Evolutionary conservation across 1,284 basidiomycete species (phyloP).

Genomic region (Dichomitus squalens): DNA sequence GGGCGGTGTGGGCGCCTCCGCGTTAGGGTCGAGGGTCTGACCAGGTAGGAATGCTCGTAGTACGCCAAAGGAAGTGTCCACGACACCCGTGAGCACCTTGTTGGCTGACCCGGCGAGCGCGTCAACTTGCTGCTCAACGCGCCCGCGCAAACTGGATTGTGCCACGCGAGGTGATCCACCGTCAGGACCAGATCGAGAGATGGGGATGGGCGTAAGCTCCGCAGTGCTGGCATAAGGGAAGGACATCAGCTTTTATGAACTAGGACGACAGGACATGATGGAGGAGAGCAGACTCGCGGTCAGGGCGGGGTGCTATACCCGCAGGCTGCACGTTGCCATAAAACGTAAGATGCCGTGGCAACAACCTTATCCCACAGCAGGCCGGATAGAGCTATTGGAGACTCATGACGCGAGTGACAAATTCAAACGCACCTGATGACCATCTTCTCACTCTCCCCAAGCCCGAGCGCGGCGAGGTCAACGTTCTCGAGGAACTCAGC

Average conservation of each 20-base stretch:
- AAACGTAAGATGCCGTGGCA: background rate
- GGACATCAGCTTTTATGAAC: constrained; percentile 5
- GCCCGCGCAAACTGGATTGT: constrained; percentile 61
- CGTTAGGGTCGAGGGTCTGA: constrained; percentile 29
- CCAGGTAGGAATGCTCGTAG: constrained; percentile 64
- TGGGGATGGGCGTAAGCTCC: constrained; percentile 76
- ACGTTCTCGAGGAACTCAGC: constrained; percentile 94
- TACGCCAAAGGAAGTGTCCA: constrained; percentile 83
- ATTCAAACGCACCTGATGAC: constrained; percentile 52
- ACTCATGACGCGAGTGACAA: background rate
- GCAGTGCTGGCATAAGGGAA: constrained; percentile 53
- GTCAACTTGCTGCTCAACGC: constrained; percentile 83
- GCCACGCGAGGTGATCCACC: constrained; percentile 36
- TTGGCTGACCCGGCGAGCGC: constrained; percentile 83
- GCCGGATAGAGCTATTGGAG: background rate
- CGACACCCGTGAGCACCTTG: constrained; percentile 83
- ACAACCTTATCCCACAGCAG: background rate
- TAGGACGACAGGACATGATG: background rate
- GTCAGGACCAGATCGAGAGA: constrained; percentile 39
- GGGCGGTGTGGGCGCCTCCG: constrained; percentile 30
- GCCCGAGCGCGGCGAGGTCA: constrained; percentile 79
- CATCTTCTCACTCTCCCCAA: constrained; percentile 66
- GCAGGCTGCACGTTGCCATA: background rate
- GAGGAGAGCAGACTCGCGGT: background rate
- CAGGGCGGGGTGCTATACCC: too few relatives aligned